Evolutionary conservation across 257 asterid species (phyloP), one percentile per base, ranked within the genome.

Genomic region (Solanum sejunctum): DNA sequence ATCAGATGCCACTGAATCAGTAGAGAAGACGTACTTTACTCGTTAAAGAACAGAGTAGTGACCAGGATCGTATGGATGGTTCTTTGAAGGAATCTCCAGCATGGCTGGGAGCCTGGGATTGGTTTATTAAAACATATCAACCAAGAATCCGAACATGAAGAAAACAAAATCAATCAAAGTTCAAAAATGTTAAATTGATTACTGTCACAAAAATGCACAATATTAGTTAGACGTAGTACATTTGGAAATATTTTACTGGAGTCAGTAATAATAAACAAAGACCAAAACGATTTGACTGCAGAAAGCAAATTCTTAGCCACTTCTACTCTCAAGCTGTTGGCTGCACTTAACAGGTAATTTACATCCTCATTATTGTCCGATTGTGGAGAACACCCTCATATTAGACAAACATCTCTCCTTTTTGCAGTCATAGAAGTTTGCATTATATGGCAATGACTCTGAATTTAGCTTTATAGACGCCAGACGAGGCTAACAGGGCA

Each of bases 21-120:
- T 3, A 49, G 88, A 67, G 92, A 93, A 92, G 86, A 93, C 94
- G 87, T 92, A 88, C 89, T 90, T 92, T 84, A 95, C 97, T 84
- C 96, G 90, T 2, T 98, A 95, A 23, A 95, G 94, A 86, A 95
- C 97, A 16, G 98, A 95, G 89, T 95, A 96, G 56, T 92, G 96
- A 1, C 94, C 93, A 57, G 98, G 97, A 89, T 95, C 98, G 49
- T 94, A 94, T 0, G 98, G 98, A 55, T 95, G 96, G 88, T 95
- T 97, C 95, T 95, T 95, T 77, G 98, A 95, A 23, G 98, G 98
- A 82, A 95, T 95, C 92, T 95, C 98, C 88, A 95, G 61, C 85
- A 95, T 95, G 78, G 98, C 98, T n/a, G 98, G 98, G 83, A 95
- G 78, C 97, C 98, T n/a, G 98, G 98, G 83, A 95, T 86, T 43